phyloP scores from a whole-genome alignment of 305 asterid species.

The Fraxinus paxiana region DNA sequence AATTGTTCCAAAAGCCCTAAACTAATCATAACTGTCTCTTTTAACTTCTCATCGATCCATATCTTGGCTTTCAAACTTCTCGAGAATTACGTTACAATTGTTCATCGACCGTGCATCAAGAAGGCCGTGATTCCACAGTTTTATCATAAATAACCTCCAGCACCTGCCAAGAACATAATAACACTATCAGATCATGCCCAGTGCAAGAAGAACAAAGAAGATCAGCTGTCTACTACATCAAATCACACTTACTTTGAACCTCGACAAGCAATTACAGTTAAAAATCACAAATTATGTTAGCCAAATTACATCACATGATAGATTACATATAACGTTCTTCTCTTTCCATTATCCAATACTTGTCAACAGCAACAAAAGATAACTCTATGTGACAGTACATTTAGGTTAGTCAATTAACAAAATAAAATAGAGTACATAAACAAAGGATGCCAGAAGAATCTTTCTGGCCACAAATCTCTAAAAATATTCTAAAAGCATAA shows the following conservation, averaged over 20 bases:
- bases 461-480: neutral
- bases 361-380: neutral
- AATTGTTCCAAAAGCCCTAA: neutral
- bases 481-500: neutral
- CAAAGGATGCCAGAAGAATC: neutral
- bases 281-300: neutral
- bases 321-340: neutral
- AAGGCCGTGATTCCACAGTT: conserved; percentile 92
- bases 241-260: neutral
- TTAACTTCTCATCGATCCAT: conserved; percentile 34
- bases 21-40: neutral
- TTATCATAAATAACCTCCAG: conserved; percentile 86
- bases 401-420: neutral
- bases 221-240: neutral
- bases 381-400: neutral
- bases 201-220: neutral
- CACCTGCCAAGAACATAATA: conserved; percentile 49
- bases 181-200: neutral
- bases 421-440: neutral
- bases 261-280: neutral
- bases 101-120: conserved; percentile 77
- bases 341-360: neutral
- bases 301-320: neutral
- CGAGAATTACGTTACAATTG: conserved; percentile 60
- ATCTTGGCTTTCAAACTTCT: conserved; percentile 42